Evolutionary conservation across 148 eudicot species (phyloP), one percentile per base, ranked within the genome.

Genomic region (Vaccinium corymbosum): DNA sequence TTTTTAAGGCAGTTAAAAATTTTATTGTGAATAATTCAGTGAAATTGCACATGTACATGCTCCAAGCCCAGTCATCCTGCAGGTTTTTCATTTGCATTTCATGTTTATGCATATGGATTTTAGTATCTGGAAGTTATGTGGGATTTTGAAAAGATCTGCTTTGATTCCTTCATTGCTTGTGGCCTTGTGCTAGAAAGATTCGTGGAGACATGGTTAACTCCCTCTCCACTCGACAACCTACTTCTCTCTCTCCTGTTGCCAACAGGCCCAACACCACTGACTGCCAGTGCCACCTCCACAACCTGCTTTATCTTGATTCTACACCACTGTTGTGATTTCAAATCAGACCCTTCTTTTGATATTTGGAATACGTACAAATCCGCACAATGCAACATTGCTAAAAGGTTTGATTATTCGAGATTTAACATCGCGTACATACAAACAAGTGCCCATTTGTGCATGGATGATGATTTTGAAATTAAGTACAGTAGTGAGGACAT

Each of bases 121-220:
- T 38, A 17, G 50, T 16, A 73, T 38, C 77, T 74, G 17, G 2
- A 73, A 3, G 13, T 74, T 17, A 2, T 17, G 22, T 19, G 6
- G 78, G 78, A 74, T 74, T 74, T 74, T 46, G 78, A 48, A 74
- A 49, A 74, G 52, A 74, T 10, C 78, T 74, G 13, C 53, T 20
- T 46, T 74, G 78, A 46, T 3, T 17, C 52, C 78, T 42, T 74
- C 25, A 29, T 14, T 19, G 50, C 49, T 73, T 38, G 27, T 27
- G 27, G 27, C 27, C 27, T 27, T 27, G 32, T 70, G 77, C 49
- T 73, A 17, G 48, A 35, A 73, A 73, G 48, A 73, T 38, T 73
- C 19, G 51, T 73, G 77, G n/a, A 7, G 77, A 16, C 73, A 27
- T 5, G 73, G 73, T 22, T 27, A 68, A 68, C 73, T 68, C 46